Conservation (phyloP, 371 early-diverging fungal species). For the Chytridium lagenaria region DNA sequence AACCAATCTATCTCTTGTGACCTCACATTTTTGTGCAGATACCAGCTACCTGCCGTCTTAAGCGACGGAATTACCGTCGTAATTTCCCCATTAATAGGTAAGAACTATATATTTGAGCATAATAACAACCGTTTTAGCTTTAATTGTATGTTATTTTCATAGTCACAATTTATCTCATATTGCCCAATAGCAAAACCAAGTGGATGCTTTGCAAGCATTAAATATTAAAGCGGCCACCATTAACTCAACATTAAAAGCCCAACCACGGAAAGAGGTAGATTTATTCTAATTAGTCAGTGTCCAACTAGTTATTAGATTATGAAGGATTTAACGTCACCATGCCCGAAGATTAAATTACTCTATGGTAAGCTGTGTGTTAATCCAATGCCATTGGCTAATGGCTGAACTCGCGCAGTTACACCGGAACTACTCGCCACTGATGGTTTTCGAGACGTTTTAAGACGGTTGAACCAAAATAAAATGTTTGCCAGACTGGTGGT, state of each 20-base stretch:
- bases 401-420: conserved; percentile 42
- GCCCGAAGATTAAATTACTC: conserved; percentile 47
- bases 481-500: conserved; percentile 51
- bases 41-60: conserved; percentile 56
- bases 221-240: conserved; percentile 46
- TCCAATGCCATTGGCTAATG: background rate
- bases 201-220: conserved; percentile 40
- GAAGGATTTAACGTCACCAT: conserved; percentile 32
- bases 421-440: conserved; percentile 56
- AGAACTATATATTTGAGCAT: background rate
- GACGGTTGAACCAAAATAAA: conserved; percentile 30
- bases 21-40: too few species aligned
- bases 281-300: background rate
- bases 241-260: conserved; percentile 45
- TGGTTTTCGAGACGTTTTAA: conserved; percentile 39
- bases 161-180: conserved; percentile 1
- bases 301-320: conserved; percentile 30
- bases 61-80: conserved; percentile 50
- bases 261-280: conserved; percentile 35
- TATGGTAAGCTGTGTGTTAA: conserved; percentile 40
- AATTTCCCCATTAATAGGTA: conserved; percentile 53
- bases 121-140: conserved; percentile 21
- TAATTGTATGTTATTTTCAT: conserved; percentile 41
- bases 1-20: too few species aligned
- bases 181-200: conserved; percentile 52